These are phyloP conservation scores for Blepharisma japonicum DNA, from an alignment of 73 alveolate species.

Conservation along the genomic window DNA sequence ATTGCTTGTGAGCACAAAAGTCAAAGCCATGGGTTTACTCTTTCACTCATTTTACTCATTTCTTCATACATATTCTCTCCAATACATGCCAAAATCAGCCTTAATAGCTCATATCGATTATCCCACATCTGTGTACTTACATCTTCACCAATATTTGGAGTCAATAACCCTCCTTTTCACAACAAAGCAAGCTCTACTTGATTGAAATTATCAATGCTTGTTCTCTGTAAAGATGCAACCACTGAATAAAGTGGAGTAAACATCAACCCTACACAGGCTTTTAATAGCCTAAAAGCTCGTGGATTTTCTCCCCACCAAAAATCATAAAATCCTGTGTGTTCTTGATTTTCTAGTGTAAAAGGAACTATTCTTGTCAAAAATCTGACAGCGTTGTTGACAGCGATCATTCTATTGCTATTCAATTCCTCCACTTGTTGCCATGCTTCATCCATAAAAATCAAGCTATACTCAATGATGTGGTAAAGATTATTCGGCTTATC, in stretches of 20 bases:
- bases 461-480: neutral
- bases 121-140: slow-evolving; percentile 1
- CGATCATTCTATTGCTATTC: neutral
- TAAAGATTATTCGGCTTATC: neutral
- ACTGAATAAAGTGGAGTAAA: slow-evolving; percentile 17
- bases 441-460: neutral
- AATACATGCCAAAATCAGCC: neutral
- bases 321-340: neutral
- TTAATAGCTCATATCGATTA: neutral
- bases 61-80: too few relatives aligned
- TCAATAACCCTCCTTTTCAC: slow-evolving; percentile 5
- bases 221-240: neutral
- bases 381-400: slow-evolving; percentile 9
- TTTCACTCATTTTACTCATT: neutral
- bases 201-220: neutral
- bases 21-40: neutral
- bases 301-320: neutral
- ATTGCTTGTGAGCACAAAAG: neutral
- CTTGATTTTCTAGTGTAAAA: neutral
- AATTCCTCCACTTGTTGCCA: neutral
- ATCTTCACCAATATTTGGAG: neutral
- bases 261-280: neutral
- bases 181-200: neutral
- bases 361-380: slow-evolving; percentile 10
- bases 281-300: neutral